These are phyloP conservation scores for Abelmoschus esculentus DNA, from an alignment of 345 rosid genomes.

Conservation along the genomic window DNA sequence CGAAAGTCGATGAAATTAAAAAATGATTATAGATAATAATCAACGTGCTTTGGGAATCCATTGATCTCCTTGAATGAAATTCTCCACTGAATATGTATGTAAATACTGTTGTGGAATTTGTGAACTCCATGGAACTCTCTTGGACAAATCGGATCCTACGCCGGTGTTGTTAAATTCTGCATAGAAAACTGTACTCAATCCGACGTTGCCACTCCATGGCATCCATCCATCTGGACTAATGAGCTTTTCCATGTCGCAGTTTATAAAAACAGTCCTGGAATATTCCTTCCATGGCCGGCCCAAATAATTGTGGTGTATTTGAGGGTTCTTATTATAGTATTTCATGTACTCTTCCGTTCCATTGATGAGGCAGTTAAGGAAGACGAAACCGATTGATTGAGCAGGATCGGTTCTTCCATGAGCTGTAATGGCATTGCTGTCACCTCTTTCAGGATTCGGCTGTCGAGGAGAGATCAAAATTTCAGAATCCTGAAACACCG, in stretches of 20 bases:
- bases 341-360: conserved; percentile 77
- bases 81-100: conserved; percentile 45
- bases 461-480: conserved; percentile 59
- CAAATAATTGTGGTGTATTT: conserved; percentile 54
- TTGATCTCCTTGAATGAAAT: conserved; percentile 75
- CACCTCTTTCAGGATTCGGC: conserved; percentile 58
- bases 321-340: conserved; percentile 45
- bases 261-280: conserved; percentile 67
- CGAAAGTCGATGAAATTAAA: too few relatives aligned
- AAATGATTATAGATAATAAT: background rate
- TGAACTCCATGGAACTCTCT: conserved; percentile 73
- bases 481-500: conserved; percentile 61
- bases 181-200: conserved; percentile 67
- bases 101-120: conserved; percentile 51
- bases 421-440: conserved; percentile 65
- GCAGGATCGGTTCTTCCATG: conserved; percentile 83
- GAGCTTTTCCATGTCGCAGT: conserved; percentile 46
- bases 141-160: conserved; percentile 39
- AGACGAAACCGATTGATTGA: conserved; percentile 63
- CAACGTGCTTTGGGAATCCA: conserved; percentile 43
- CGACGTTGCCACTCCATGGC: conserved; percentile 66
- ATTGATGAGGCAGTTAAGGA: conserved; percentile 57
- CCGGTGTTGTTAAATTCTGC: conserved; percentile 75
- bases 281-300: conserved; percentile 97
- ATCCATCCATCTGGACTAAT: conserved; percentile 62